phyloP scores from a whole-genome alignment of 1,139 yeast genomes.

The Blastobotrys malaysiensis region DNA sequence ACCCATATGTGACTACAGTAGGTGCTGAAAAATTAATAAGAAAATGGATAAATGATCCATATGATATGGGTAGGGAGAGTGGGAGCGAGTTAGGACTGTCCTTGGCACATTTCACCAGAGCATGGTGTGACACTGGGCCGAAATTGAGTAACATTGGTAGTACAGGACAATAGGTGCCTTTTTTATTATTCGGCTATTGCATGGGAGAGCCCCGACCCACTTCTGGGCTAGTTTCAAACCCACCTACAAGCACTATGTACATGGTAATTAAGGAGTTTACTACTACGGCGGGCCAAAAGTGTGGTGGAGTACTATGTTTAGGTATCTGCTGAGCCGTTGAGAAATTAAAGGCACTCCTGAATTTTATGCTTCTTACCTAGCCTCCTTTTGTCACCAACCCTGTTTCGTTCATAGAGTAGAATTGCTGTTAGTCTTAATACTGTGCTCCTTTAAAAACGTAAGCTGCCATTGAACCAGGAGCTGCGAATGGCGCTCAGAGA shows the following conservation, averaged over 20 bases:
- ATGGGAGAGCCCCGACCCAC: background rate
- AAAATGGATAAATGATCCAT: too few species aligned
- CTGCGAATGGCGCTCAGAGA: too few species aligned
- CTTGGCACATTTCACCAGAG: background rate
- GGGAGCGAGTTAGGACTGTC: too few species aligned
- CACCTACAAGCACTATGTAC: too few species aligned
- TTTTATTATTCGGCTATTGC: too few species aligned
- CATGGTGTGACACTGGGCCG: background rate
- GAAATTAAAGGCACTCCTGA: background rate
- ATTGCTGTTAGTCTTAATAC: constrained; percentile 48
- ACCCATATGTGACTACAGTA: background rate
- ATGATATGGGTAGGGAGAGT: too few species aligned
- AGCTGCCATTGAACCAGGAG: too few species aligned
- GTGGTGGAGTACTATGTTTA: background rate
- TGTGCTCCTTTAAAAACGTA: too few species aligned
- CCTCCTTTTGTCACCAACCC: background rate
- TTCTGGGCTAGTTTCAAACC: background rate
- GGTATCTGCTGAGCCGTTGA: background rate
- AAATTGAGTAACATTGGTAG: background rate
- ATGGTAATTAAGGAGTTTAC: too few species aligned
- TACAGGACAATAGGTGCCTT: background rate
- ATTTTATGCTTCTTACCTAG: background rate
- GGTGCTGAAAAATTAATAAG: background rate
- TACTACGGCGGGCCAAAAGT: background rate
- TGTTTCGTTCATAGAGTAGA: background rate